A percentile compares a stretch with the other conserved stretches of the same genome.
phyloP scores from a whole-genome alignment of 805 yeast genomes.

The Candida koratica region DNA sequence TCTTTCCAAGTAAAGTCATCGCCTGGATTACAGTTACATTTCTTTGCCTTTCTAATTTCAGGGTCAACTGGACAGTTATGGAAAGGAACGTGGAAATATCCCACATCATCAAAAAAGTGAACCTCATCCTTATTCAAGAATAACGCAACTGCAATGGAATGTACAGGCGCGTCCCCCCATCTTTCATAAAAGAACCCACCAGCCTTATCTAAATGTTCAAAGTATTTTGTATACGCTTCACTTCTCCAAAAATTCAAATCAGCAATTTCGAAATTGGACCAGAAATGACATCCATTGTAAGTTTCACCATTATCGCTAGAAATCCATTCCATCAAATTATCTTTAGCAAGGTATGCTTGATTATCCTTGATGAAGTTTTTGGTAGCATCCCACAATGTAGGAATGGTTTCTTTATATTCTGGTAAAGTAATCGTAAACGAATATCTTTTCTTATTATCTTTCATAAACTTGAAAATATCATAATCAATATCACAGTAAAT shows the following conservation, averaged over 20 bases:
- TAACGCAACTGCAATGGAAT: constrained; percentile 79
- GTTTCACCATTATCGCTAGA: constrained; percentile 64
- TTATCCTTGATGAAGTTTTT: constrained; percentile 60
- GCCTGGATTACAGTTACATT: constrained; percentile 69
- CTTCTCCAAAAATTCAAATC: constrained; percentile 70
- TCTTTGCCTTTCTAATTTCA: constrained; percentile 50
- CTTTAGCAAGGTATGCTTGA: constrained; percentile 57
- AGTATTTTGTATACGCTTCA: constrained; percentile 65
- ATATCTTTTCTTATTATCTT: constrained; percentile 71
- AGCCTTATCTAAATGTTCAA: constrained; percentile 66
- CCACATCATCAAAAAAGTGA: constrained; percentile 79
- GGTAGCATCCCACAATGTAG: constrained; percentile 76
- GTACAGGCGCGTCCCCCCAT: constrained; percentile 96
- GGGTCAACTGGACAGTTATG: constrained; percentile 73
- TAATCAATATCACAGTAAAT: constrained; percentile 79
- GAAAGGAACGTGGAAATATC: constrained; percentile 82
- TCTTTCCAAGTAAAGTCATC: constrained; percentile 76
- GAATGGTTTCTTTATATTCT: constrained; percentile 82
- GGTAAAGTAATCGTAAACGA: constrained; percentile 82
- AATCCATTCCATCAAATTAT: constrained; percentile 67
- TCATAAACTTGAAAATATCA: constrained; percentile 82
- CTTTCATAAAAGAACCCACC: constrained; percentile 94
- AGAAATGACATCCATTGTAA: constrained; percentile 82
- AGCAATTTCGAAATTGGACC: constrained; percentile 89
- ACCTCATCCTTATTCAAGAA: constrained; percentile 66